These are phyloP conservation scores for Zizania latifolia DNA, from an alignment of 176 grass and related monocot species.

Conservation along the genomic window DNA sequence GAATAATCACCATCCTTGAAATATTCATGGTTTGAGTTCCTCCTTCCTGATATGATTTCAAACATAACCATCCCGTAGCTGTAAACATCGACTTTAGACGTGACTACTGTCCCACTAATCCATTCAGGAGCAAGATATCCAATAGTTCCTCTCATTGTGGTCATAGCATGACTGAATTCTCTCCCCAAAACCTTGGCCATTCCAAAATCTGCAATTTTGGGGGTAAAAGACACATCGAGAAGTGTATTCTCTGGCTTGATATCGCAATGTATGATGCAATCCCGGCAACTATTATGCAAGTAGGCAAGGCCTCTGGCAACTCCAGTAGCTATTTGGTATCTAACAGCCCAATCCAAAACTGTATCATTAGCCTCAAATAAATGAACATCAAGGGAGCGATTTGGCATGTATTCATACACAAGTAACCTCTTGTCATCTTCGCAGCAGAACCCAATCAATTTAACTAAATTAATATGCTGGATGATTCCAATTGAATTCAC, in stretches of 20 bases:
- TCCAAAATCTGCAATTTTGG: constrained; percentile 38
- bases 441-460: constrained; percentile 48
- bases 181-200: constrained; percentile 39
- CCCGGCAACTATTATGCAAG: constrained; percentile 47
- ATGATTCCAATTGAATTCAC: constrained; percentile 28
- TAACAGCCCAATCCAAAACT: constrained; percentile 27
- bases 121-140: constrained; percentile 39
- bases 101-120: constrained; percentile 17
- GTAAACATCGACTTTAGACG: constrained; percentile 34
- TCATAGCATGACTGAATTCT: constrained; percentile 24
- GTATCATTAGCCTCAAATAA: constrained; percentile 11
- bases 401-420: constrained; percentile 61
- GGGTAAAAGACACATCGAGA: background rate
- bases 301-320: constrained; percentile 49
- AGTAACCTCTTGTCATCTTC: constrained; percentile 35
- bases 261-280: constrained; percentile 38
- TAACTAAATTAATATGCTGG: constrained; percentile 48
- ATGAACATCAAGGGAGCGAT: constrained; percentile 42
- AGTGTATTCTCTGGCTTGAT: constrained; percentile 32
- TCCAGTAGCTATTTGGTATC: constrained; percentile 48
- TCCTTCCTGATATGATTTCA: constrained; percentile 32
- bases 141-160: constrained; percentile 31
- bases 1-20: background rate
- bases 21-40: background rate
- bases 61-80: constrained; percentile 30